Evolutionary conservation across 331 rosid species (phyloP), one percentile per base, ranked within the genome.

Genomic region (Acacia pycnantha): DNA sequence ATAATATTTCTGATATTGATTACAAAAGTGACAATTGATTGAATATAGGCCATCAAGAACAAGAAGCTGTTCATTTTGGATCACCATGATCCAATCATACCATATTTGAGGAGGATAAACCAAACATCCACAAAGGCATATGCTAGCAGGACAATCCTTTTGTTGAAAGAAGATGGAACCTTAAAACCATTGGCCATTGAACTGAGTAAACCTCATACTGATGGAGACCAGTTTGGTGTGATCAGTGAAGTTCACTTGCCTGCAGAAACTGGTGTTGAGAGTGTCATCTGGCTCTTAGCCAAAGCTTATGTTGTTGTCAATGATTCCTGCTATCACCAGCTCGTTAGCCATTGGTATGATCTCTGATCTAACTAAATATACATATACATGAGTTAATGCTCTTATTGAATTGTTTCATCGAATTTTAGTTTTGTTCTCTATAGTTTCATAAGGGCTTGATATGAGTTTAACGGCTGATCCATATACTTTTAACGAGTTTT

Each of bases 41-140:
- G 29, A 62, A 41, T 31, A 8, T 51, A 79, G 83, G 78, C 83
- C 0, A 29, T 80, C 65, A 16, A 29, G 24, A 59, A 3, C 21
- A 80, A 72, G 83, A 80, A 40, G 46, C 51, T 80, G 19, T 72
- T 80, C 78, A 41, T 80, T 48, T 24, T 80, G 19, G 78, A 80
- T 27, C 64, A 80, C 73, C 83, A 72, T 80, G 83, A 72, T 16
- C 21, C 46, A 16, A 7, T 72, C 29, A 46, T 80, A 0, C 78
- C 78, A n/a, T 80, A 71, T 21, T 18, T 80, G 15, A 71, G 27
- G 51, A 24, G 19, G 21, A 80, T 80, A 8, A 80, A 80, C 50
- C 21, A 33, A 46, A 70, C 83, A 29, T 15, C 78, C 9, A 41
- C 71, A 59, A 80, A 70, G 72, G 78, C 83, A 12, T 71, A 80